Percentiles rank a stretch among this genome's conserved stretches.
phyloP scores from a whole-genome alignment of 495 filamentous ascomycete species.

The Aspergillus nidulans region DNA sequence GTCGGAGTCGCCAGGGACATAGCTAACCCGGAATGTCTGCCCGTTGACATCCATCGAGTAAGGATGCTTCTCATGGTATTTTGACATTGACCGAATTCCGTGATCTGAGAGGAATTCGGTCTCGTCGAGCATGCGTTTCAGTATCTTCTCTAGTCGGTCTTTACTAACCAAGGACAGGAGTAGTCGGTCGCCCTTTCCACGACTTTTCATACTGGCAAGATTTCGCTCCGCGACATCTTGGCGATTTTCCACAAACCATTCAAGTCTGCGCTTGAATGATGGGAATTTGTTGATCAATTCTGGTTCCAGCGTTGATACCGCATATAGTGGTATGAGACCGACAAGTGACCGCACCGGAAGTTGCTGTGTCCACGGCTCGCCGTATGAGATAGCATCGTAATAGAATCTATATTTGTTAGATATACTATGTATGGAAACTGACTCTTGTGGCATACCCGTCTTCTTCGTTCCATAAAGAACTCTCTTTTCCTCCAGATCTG shows the following conservation, averaged over 20 bases:
- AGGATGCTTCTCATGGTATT: constrained; percentile 82
- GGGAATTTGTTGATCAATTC: constrained; percentile 89
- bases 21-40: constrained; percentile 80
- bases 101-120: constrained; percentile 87
- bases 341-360: constrained; percentile 88
- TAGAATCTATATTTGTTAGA: constrained; percentile 59
- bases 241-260: constrained; percentile 89
- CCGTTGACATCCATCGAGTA: constrained; percentile 96
- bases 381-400: constrained; percentile 96
- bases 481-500: constrained; percentile 68
- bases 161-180: constrained; percentile 84
- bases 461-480: constrained; percentile 90
- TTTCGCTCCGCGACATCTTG: constrained; percentile 84
- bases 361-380: constrained; percentile 86
- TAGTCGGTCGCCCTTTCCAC: constrained; percentile 84
- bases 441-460: constrained; percentile 52
- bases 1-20: constrained; percentile 91
- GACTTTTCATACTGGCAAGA: constrained; percentile 81
- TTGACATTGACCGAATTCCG: constrained; percentile 91
- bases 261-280: constrained; percentile 83
- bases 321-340: constrained; percentile 88
- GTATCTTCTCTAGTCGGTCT: constrained; percentile 77
- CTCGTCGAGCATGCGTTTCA: constrained; percentile 89
- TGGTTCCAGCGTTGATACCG: constrained; percentile 85
- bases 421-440: neutral